Evolutionary conservation across 495 filamentous ascomycete genomes (phyloP), one percentile per base, ranked within the genome.

Genomic region (Pyrenula aspistea): DNA sequence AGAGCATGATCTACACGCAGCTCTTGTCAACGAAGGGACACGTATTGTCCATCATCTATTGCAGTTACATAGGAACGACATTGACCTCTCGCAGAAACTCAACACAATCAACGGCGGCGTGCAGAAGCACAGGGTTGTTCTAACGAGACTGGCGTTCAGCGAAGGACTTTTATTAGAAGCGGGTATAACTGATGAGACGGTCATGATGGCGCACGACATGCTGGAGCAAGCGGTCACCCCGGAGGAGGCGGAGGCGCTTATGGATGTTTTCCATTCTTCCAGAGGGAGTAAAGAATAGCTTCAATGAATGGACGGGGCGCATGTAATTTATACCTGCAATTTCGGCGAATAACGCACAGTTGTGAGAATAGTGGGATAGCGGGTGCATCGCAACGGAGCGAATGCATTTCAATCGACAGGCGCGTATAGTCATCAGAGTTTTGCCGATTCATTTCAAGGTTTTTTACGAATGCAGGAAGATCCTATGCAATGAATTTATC

Each of bases 91-190:
- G 49, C 66, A 72, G 31, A 86, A 84, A 60, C 72, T 89, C 12
- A 65, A 68, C 1, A 74, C 70, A 11, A 69, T 85, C 1, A 69
- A 70, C 1, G 82, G 82, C n/a, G 79, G 78, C 12, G 74, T 74
- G 55, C 83, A 88, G 59, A 87, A 87, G 57, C 80, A 83, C 57
- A 67, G 85, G 0, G 79, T 87, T 10, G 75, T 78, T 12, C 68
- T 89, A 57, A 85, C 84, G 10, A 70, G 86, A 11, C 63, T 89
- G 25, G 85, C 86, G 1, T 88, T 89, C 56, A 81, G 77, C 51
- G 83, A 87, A 57, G 77, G 78, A 2, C 60, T 75, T 3, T 71
- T 83, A 50, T 65, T 87, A 12, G 86, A 89, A 65, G 69, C 69
- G 21, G 83, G 83, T 1, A 83, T 89, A 54, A 79, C 83, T 21